Evolutionary conservation across 2,329 filamentous ascomycete species (phyloP).

Genomic region (Colletotrichum kahawae): DNA sequence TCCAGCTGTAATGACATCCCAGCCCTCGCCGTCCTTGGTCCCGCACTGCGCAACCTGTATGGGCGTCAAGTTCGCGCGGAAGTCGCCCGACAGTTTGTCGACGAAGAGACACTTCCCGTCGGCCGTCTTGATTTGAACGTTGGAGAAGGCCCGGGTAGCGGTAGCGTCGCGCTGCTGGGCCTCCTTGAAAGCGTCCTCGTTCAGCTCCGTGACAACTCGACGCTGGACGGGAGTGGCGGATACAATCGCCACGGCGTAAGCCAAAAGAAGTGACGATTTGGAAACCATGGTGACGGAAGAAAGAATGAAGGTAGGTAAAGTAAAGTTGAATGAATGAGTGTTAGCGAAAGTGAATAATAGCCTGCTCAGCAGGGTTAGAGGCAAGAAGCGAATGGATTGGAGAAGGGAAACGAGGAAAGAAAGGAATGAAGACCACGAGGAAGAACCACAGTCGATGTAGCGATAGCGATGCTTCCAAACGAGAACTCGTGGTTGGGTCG

Average conservation of each 20-base stretch:
- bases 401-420: conserved; percentile 16
- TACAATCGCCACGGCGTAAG: conserved; percentile 28
- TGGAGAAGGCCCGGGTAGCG: conserved; percentile 48
- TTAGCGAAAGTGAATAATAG: conserved; percentile 16
- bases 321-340: neutral
- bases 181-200: conserved; percentile 47
- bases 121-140: conserved; percentile 49
- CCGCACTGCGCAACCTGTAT: conserved; percentile 50
- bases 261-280: conserved; percentile 28
- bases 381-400: conserved; percentile 18
- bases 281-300: conserved; percentile 26
- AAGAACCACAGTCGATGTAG: conserved; percentile 17
- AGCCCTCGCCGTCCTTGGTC: conserved; percentile 46
- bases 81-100: conserved; percentile 52
- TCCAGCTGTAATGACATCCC: conserved; percentile 54
- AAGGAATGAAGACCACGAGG: conserved; percentile 26
- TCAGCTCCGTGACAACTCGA: conserved; percentile 44
- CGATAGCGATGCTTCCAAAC: neutral
- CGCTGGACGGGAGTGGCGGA: conserved; percentile 32
- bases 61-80: conserved; percentile 51
- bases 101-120: conserved; percentile 52
- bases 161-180: conserved; percentile 49
- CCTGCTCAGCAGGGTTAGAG: conserved; percentile 35
- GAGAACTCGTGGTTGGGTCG: neutral
- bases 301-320: conserved; percentile 23